Evolutionary conservation across 163 green algal genomes (phyloP), one percentile per base, ranked within the genome.

Genomic region (Chlamydomonas reinhardtii): DNA sequence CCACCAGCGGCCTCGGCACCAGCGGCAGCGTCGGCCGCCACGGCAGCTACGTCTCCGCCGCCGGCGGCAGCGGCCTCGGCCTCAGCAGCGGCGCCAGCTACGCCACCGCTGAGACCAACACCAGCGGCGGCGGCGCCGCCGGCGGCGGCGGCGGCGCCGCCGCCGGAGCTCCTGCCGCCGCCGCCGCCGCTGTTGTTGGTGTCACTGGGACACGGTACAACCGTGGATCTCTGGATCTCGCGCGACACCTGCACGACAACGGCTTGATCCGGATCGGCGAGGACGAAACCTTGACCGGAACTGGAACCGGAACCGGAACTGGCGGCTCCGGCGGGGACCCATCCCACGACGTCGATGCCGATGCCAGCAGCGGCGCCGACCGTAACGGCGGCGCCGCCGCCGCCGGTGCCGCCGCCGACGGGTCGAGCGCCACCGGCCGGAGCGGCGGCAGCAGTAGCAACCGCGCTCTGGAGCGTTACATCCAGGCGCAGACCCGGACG

Each of bases 231-330:
- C 25, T 85, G 22, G 79, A 85, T 31, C 69, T 85, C 0, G 79
- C 48, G 1, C 52, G 79, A 12, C 79, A 85, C 52, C 68, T 85
- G 69, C 79, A 85, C 79, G 79, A 85, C 79, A 78, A 70, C 52
- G 79, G 79, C 32, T 68, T 85, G 39, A 85, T 85, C 19, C n/a
- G 79, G 16, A 85, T 85, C 24, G 79, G 79, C 29, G 79, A 85
- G 68, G 79, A 85, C 11, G 79, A 85, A 31, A 37, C 65, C 2
- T 4, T 73, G 17, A 37, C 31, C 24, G 65, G 19, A 0, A n/a
- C 72, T 24, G 66, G 54, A 12, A 37, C 61, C 12, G 20, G 15
- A 22, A 27, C 37, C 16, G 29, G 16, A 1, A 17, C n/a, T 15
- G 17, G 76, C 62, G 61, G 39, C 15, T 39, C 48, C 9, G 59